These are phyloP conservation scores for Millerago galiae DNA, from an alignment of 805 yeast genomes.

Conservation along the genomic window DNA sequence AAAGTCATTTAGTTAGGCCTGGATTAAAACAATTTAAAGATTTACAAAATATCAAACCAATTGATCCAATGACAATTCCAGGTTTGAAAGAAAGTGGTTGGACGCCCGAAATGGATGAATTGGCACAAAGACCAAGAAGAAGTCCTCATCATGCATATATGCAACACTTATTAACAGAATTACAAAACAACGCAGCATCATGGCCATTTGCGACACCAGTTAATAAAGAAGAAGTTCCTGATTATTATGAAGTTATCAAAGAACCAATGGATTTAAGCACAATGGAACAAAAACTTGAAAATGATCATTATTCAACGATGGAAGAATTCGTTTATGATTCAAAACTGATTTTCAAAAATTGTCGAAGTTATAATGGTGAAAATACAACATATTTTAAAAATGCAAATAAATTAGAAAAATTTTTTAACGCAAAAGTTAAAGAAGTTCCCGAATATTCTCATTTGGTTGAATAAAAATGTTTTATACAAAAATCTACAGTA, in stretches of 20 bases:
- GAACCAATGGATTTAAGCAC: constrained; percentile 98
- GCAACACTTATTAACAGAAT: constrained; percentile 80
- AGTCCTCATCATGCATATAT: constrained; percentile 93
- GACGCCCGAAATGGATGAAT: constrained; percentile 97
- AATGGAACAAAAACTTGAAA: constrained; percentile 89
- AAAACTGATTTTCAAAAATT: constrained; percentile 78
- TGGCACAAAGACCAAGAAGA: constrained; percentile 90
- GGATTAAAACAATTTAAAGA: constrained; percentile 72
- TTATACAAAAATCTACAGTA: not conserved
- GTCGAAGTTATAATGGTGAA: constrained; percentile 89
- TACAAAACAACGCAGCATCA: constrained; percentile 92
- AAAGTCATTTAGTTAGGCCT: constrained; percentile 73
- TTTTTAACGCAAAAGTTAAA: constrained; percentile 70
- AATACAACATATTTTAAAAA: constrained; percentile 92
- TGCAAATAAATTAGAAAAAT: constrained; percentile 90
- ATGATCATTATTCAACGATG: constrained; percentile 84
- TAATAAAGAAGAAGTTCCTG: constrained; percentile 88
- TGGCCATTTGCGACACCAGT: constrained; percentile 98
- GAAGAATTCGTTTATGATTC: constrained; percentile 91
- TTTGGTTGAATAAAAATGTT: constrained; percentile 45
- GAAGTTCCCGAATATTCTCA: constrained; percentile 92
- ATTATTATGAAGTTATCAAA: constrained; percentile 90
- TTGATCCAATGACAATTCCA: constrained; percentile 84
- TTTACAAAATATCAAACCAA: constrained; percentile 35
- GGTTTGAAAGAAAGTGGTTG: constrained; percentile 93